Base-by-base conservation (phyloP, 768 basidiomycete species). In the Thelephora ganbajun region DNA sequence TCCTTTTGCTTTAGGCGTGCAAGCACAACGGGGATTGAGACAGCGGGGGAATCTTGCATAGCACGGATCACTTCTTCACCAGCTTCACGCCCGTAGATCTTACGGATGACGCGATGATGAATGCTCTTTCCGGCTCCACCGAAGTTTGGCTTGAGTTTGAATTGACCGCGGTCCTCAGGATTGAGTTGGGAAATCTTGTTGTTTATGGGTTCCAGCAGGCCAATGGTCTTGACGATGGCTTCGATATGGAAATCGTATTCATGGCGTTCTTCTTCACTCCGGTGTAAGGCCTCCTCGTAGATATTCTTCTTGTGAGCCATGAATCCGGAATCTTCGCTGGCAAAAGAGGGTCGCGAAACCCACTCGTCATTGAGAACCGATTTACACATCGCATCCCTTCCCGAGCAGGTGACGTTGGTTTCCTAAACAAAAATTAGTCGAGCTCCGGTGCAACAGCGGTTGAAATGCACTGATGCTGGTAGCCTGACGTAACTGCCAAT, bases 171-270 rank as follows among this genome's bases (percentile, higher is more conserved):
- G 49, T 98, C 96, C 44, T 93, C 90, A 0, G 70, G 69, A 42
- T 67, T 71, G 64, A 97, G 79, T 52, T 79, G 78, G 6, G 74
- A 70, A 54, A 98, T 88, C 63, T 93, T 89, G 62, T 80, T 80
- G 56, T 82, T 82, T 52, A 97, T 80, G 0, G 96, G 92, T 53
- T 98, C 96, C 20, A 99, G 79, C 57, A 90, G 72, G 6, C 76
- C 70, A 55, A 98, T 93, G 3, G 94, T 96, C 46, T 92, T 83
- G 9, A 80, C 74, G 56, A 97, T 84, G 6, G 92, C 93, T 59
- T 98, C 94, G 56, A 98, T 88, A 61, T 98, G 91, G 68, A 96
- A 98, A 61, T 97, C 94, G 61, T 97, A 99, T 63, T 97, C 94
- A 61, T 99, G 96, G 5, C 96, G 80, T 61, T 99, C 96, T 62